Evolutionary conservation across 2,329 filamentous ascomycete species (phyloP), one percentile per base, ranked within the genome.

Genomic region (Ophiocordyceps camponoti-leonardi): DNA sequence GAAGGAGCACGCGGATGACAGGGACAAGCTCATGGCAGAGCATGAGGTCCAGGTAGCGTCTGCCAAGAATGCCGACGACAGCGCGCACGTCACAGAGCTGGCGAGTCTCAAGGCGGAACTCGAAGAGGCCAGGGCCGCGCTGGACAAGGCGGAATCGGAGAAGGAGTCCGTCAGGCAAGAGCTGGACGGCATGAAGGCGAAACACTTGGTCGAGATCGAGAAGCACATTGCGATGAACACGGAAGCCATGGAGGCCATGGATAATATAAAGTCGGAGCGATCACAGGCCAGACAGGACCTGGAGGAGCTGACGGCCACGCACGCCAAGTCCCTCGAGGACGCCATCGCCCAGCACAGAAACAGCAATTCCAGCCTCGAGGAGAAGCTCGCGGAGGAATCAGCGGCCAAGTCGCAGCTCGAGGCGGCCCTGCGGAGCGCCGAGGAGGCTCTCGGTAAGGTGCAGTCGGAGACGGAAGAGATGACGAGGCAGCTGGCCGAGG

Each of bases 401-500:
- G 58, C 59, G 28, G 58, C 62, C 47, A 61, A 65, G 45, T 50
- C 54, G 1, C 58, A 63, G 18, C 54, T 65, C 18, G 51, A 67
- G 45, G 48, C 58, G 13, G 56, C 63, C 19, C 53, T 72, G 37
- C 51, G 58, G 49, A 50, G 56, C 28, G 58, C 67, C 23, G 65
- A 69, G 51, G 62, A 64, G 33, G 61, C 66, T 19, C 59, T 74
- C 16, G 59, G 56, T 44, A 68, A 69, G 54, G 57, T 65, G 2
- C 62, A 72, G 50, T 59, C 62, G 26, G 74, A 78, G 51, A 56
- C 66, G 30, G 65, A 68, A 50, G 64, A 68, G 22, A 58, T 77
- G 49, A 67, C 68, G 46, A 69, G 71, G 52, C 66, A 72, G 52
- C 69, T 79, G 40, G 75, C 72, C 2, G 65, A 71, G 43, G 72